Evolutionary conservation across 129 eudicot species (phyloP).

Genomic region (Escallonia rubra): DNA sequence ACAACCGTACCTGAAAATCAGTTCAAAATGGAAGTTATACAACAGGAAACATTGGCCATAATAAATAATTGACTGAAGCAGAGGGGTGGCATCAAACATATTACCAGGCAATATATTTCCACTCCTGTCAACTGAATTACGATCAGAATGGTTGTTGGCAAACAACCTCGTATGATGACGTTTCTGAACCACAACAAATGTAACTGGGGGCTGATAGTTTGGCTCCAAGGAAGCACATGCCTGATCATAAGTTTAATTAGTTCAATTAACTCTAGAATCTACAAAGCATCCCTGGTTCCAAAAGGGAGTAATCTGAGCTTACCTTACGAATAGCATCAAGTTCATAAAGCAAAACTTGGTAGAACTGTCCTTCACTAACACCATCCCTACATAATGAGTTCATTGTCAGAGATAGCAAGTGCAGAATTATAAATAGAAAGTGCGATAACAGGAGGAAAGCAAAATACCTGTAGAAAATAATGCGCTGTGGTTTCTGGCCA

Average conservation of each 20-base stretch:
- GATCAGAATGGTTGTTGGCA: conserved; percentile 71
- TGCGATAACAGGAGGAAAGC: neutral
- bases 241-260: conserved; percentile 19
- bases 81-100: neutral
- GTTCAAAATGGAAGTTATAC: neutral
- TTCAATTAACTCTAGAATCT: neutral
- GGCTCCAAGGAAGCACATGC: conserved; percentile 85
- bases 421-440: neutral
- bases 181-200: conserved; percentile 94
- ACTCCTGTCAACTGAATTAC: conserved; percentile 71
- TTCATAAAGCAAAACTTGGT: conserved; percentile 83
- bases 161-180: conserved; percentile 87
- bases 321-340: conserved; percentile 95
- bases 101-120: conserved; percentile 91
- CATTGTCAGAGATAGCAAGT: neutral
- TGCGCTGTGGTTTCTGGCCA: conserved; percentile 74
- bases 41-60: neutral
- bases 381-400: conserved; percentile 56
- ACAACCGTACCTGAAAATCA: conserved; percentile 73
- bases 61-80: neutral
- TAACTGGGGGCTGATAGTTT: conserved; percentile 84
- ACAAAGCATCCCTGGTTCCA: neutral
- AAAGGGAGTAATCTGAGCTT: neutral
- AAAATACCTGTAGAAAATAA: conserved; percentile 74
- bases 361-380: conserved; percentile 92